A percentile compares a stretch with the other conserved stretches of the same genome.
Evolutionary conservation across 1,284 basidiomycete genomes (phyloP).

Genomic region (Fomitopsis schrenkii): DNA sequence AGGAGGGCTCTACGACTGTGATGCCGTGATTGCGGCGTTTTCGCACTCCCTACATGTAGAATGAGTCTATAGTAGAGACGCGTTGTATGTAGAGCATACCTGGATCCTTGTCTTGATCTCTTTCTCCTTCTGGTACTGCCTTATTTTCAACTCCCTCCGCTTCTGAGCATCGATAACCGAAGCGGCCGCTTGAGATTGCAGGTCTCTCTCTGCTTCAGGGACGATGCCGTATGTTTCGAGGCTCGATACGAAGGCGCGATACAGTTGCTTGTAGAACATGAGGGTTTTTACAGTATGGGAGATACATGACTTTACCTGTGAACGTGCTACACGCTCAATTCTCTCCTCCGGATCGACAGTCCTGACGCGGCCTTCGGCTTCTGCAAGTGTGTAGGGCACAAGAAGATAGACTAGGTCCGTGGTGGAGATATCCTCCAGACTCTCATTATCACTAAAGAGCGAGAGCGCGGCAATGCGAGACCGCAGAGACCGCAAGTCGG

Average conservation of each 20-base stretch:
- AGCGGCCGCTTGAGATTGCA: slow-evolving; percentile 46
- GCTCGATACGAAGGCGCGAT: slow-evolving; percentile 51
- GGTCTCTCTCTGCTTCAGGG: slow-evolving; percentile 52
- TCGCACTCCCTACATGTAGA: slow-evolving; percentile 41
- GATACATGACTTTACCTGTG: slow-evolving; percentile 48
- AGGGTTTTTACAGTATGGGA: slow-evolving; percentile 2
- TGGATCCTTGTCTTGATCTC: slow-evolving; percentile 68
- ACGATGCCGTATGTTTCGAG: slow-evolving; percentile 73
- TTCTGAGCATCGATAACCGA: slow-evolving; percentile 59
- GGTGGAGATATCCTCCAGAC: slow-evolving; percentile 81
- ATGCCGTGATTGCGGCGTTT: slow-evolving; percentile 44
- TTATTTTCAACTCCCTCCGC: slow-evolving; percentile 83
- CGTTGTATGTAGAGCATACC: slow-evolving; percentile 32
- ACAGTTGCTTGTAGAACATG: slow-evolving; percentile 44
- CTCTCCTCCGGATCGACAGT: slow-evolving; percentile 58
- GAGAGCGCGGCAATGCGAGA: slow-evolving; percentile 54
- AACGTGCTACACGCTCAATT: slow-evolving; percentile 47
- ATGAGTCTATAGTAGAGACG: background rate
- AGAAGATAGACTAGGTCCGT: slow-evolving; percentile 77
- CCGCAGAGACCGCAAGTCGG: slow-evolving; percentile 48
- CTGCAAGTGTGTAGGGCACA: slow-evolving; percentile 69
- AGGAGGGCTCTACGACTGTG: slow-evolving; percentile 27
- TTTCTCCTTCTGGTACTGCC: slow-evolving; percentile 83
- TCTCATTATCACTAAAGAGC: slow-evolving; percentile 86
- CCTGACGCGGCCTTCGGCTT: slow-evolving; percentile 68